These are phyloP conservation scores for Aspergillus sergii DNA, from an alignment of 2,329 filamentous ascomycete genomes.

Conservation along the genomic window DNA sequence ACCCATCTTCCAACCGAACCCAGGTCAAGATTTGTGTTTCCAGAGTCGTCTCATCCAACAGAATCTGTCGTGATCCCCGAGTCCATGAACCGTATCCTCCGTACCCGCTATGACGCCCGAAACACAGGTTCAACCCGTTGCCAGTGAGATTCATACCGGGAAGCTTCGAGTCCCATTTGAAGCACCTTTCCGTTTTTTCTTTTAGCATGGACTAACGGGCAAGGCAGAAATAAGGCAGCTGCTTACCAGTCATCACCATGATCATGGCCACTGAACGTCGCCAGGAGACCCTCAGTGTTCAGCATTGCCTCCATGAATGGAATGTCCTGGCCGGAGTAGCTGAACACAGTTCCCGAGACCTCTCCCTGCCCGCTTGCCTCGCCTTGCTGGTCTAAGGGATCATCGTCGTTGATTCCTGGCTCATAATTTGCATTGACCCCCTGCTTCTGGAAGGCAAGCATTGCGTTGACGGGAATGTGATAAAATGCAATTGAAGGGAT, in stretches of 20 bases:
- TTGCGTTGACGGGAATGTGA: slow-evolving; percentile 55
- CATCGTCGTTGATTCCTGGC: slow-evolving; percentile 51
- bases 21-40: slow-evolving; percentile 55
- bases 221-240: too few relatives aligned
- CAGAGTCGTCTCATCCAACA: slow-evolving; percentile 49
- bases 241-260: slow-evolving; percentile 65
- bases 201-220: background rate
- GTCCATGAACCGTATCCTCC: slow-evolving; percentile 69
- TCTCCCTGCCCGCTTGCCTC: slow-evolving; percentile 17
- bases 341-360: slow-evolving; percentile 24
- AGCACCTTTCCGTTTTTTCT: slow-evolving; percentile 32
- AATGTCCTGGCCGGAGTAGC: slow-evolving; percentile 50
- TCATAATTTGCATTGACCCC: slow-evolving; percentile 48
- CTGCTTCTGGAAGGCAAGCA: slow-evolving; percentile 45
- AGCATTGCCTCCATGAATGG: slow-evolving; percentile 66
- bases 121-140: slow-evolving; percentile 55
- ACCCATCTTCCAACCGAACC: slow-evolving; percentile 62
- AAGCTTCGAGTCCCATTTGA: slow-evolving; percentile 40
- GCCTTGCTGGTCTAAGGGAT: slow-evolving; percentile 31
- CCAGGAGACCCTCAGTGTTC: slow-evolving; percentile 57
- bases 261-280: slow-evolving; percentile 67
- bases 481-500: slow-evolving; percentile 59
- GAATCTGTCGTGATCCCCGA: slow-evolving; percentile 61
- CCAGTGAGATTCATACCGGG: slow-evolving; percentile 39
- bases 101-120: slow-evolving; percentile 69